Evolutionary conservation across 148 eudicot genomes (phyloP), one percentile per base, ranked within the genome.

Genomic region (Polygonum maritimum): DNA sequence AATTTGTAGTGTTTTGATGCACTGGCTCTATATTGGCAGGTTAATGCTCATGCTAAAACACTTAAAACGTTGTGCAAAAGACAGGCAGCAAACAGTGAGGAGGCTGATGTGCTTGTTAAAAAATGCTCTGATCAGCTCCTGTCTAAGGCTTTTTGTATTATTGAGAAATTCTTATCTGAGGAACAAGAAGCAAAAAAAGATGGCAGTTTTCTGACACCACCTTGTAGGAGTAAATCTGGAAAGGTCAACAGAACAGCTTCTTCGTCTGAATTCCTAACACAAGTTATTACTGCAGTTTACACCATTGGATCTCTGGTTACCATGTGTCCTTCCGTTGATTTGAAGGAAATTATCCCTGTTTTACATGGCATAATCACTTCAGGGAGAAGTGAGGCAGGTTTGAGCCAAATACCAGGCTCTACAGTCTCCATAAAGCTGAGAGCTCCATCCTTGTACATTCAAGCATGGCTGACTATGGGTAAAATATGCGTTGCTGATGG

Each of bases 401-500:
- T 83, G 73, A 86, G 84, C 39, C 80, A 81, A 82, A 58, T 88
- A 62, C 85, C 88, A 0, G 84, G 86, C 69, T 80, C 89, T 71
- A 78, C 82, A 31, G 78, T 78, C 78, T 87, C 92, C 35, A 55
- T 91, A 60, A 89, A 88, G 88, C 89, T 87, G 82, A 81, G 76
- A 48, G 92, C 91, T 69, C 99, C 98, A 31, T 86, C 91, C 57
- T 88, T 92, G 73, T 92, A 90, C 75, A 84, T 87, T 81, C 98
- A 95, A 75, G 97, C 97, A 67, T 95, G 99, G 99, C 78, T 91
- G 75, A 83, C 99, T 41, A 95, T 92, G 97, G 99, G 97, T 72
- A 95, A 95, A 87, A 87, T 95, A 69, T 95, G 99, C 83, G 90
- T 95, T 49, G 94, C 99, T 58, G 97, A 95, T 83, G 97, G 88